These are phyloP conservation scores for Moricandia moricandioides DNA, from an alignment of 345 rosid genomes.

Conservation along the genomic window DNA sequence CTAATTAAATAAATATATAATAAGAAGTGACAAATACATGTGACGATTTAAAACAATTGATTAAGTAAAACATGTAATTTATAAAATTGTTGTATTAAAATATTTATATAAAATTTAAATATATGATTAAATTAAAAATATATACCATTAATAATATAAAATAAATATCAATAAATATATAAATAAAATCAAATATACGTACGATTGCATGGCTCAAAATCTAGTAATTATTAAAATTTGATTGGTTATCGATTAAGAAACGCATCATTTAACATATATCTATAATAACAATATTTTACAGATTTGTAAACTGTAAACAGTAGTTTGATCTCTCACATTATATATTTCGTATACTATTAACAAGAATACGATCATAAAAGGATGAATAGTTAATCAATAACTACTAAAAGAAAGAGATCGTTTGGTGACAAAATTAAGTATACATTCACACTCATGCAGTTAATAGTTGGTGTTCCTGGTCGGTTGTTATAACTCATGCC, in stretches of 20 bases:
- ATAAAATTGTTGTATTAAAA: no score
- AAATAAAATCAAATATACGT: no score
- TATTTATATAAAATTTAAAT: no score
- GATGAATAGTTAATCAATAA: background rate
- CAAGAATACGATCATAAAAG: background rate
- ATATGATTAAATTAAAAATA: no score
- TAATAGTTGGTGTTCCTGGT: slow-evolving; percentile 27
- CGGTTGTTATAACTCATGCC: slow-evolving; percentile 36
- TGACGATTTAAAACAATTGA: no score
- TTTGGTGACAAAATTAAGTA: slow-evolving; percentile 6
- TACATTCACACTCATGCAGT: slow-evolving; percentile 15
- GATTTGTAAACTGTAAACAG: background rate
- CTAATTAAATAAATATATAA: no score
- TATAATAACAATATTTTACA: background rate
- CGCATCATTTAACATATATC: background rate
- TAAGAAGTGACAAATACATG: no score
- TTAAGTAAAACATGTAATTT: no score
- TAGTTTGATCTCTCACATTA: background rate
- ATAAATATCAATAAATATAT: no score
- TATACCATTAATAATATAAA: no score
- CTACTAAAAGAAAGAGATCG: slow-evolving; percentile 14
- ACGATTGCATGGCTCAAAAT: no score
- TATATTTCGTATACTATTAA: background rate
- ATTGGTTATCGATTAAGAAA: slow-evolving; percentile 12
- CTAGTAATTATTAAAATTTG: background rate